Evolutionary conservation across 495 filamentous ascomycete species (phyloP).

Genomic region (Aspergillus kassunensis): DNA sequence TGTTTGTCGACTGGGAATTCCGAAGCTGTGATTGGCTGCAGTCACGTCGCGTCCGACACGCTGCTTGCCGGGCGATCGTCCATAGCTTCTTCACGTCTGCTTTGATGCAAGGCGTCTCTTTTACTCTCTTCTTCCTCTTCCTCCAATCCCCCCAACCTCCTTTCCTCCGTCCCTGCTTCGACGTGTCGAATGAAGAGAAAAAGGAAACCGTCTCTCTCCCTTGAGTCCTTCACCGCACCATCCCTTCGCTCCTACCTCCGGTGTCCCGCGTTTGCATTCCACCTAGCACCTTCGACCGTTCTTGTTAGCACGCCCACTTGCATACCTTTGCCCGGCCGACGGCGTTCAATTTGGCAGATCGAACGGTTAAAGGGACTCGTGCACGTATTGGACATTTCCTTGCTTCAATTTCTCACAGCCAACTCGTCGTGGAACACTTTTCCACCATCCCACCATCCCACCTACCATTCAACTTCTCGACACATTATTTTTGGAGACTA

Average conservation of each 20-base stretch:
- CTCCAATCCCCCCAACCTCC: conserved; percentile 20
- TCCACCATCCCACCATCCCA: not conserved
- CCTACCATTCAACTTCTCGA: not conserved
- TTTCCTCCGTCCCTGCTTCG: conserved; percentile 16
- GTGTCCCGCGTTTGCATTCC: conserved; percentile 25
- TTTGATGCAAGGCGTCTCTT: conserved; percentile 37
- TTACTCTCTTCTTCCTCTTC: conserved; percentile 18
- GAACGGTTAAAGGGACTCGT: conserved; percentile 3
- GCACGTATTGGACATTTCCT: conserved; percentile 1
- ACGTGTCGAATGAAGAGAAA: conserved; percentile 10
- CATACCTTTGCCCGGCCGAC: conserved; percentile 24
- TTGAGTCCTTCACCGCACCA: conserved; percentile 16
- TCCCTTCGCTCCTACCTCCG: conserved; percentile 9
- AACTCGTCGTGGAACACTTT: conserved; percentile 1
- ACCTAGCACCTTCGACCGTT: conserved; percentile 10
- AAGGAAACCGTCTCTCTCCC: conserved; percentile 3
- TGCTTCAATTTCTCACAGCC: conserved; percentile 4
- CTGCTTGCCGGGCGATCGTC: conserved; percentile 31
- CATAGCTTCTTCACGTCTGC: conserved; percentile 31
- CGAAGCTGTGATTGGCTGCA: conserved; percentile 35
- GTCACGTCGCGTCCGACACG: conserved; percentile 48
- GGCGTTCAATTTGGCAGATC: not conserved
- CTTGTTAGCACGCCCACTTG: too few species aligned
- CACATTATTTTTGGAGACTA: not conserved
- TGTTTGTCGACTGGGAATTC: conserved; percentile 15